Conservation (phyloP, 202 grass and related monocot genomes). For the Carex sylvatica region DNA sequence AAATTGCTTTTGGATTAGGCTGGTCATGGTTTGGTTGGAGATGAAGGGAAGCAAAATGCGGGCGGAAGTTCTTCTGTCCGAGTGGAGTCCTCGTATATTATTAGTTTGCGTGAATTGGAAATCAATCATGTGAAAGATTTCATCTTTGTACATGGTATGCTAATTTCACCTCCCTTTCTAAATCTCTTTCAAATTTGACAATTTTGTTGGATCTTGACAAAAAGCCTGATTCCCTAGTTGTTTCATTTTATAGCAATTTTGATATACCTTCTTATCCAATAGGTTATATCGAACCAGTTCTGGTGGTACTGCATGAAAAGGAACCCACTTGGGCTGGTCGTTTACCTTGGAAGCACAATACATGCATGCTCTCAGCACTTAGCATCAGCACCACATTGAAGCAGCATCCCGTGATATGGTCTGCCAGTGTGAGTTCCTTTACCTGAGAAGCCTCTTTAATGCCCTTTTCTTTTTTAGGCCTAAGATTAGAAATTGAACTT, state of each 20-base stretch:
- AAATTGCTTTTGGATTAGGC: conserved; percentile 46
- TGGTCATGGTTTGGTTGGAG: conserved; percentile 78
- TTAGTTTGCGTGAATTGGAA: conserved; percentile 68
- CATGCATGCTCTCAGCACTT: conserved; percentile 89
- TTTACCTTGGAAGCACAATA: conserved; percentile 87
- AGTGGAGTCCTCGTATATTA: conserved; percentile 84
- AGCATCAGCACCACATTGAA: conserved; percentile 91
- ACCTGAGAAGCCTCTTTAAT: not conserved
- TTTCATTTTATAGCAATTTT: conserved; percentile 11
- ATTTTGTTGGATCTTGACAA: conserved; percentile 22
- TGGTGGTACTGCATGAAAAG: conserved; percentile 92
- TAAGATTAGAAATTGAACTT: not conserved
- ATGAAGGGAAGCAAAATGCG: conserved; percentile 60
- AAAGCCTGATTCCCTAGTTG: conserved; percentile 11
- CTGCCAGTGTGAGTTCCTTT: conserved; percentile 70
- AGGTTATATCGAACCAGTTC: conserved; percentile 97
- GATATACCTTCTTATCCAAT: conserved; percentile 19
- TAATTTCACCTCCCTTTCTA: conserved; percentile 25
- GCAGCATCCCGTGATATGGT: conserved; percentile 96
- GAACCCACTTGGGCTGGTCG: conserved; percentile 90
- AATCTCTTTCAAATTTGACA: conserved; percentile 16
- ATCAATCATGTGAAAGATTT: conserved; percentile 95
- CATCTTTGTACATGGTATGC: conserved; percentile 92
- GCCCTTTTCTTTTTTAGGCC: not conserved
- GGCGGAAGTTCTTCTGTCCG: conserved; percentile 51